These are phyloP conservation scores for Fraxinus anomala DNA, from an alignment of 257 asterid species.

Conservation along the genomic window DNA sequence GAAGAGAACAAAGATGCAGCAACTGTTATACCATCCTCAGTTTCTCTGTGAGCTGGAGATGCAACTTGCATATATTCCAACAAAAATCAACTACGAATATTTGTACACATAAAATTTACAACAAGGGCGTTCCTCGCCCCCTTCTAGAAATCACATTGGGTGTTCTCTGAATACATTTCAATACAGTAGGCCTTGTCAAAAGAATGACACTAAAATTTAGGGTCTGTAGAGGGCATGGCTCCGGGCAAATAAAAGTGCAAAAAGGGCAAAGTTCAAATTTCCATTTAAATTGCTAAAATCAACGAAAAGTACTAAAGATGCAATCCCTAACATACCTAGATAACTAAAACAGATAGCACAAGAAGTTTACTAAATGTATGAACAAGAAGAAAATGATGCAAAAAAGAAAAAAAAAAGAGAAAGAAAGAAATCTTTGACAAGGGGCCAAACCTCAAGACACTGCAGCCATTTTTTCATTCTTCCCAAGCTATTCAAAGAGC, in stretches of 20 bases:
- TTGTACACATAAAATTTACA: neutral
- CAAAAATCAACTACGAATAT: no score
- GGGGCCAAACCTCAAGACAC: constrained; percentile 75
- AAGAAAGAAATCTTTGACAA: neutral
- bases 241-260: neutral
- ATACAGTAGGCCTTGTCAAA: neutral
- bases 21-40: no score
- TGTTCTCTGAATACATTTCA: neutral
- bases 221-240: neutral
- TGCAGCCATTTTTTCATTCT: constrained; percentile 79
- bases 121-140: no score
- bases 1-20: no score
- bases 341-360: neutral
- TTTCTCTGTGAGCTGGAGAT: no score
- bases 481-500: constrained; percentile 91
- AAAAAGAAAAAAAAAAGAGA: no score
- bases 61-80: no score
- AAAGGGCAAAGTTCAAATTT: neutral
- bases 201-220: neutral
- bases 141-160: neutral
- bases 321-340: neutral
- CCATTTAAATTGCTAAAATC: neutral
- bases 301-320: neutral
- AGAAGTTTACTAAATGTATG: neutral
- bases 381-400: neutral